A percentile compares a stretch with the other conserved stretches of the same genome.
These are phyloP conservation scores for Boletus eberwhitei DNA, from an alignment of 768 basidiomycete genomes.

Conservation along the genomic window DNA sequence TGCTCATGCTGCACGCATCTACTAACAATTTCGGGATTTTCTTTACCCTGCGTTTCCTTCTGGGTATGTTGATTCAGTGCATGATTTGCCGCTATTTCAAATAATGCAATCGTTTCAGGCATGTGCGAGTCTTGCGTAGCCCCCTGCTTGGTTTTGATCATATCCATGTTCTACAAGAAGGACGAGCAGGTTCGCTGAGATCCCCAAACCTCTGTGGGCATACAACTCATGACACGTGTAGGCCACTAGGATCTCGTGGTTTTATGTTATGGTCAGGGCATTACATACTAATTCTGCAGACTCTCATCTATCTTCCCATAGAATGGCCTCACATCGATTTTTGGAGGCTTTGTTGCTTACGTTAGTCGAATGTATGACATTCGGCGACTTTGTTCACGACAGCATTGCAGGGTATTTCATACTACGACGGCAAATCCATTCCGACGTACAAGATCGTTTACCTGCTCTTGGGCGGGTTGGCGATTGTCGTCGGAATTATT, in stretches of 20 bases:
- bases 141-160: conserved; percentile 58
- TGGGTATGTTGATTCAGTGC: conserved; percentile 37
- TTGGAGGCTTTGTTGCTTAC: conserved; percentile 64
- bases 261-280: conserved; percentile 57
- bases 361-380: conserved; percentile 30
- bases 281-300: neutral
- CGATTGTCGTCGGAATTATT: conserved; percentile 53
- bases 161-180: conserved; percentile 70
- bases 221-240: conserved; percentile 20
- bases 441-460: conserved; percentile 64
- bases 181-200: conserved; percentile 47
- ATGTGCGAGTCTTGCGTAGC: conserved; percentile 69
- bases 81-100: neutral
- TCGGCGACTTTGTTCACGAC: neutral
- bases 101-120: conserved; percentile 32
- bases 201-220: neutral
- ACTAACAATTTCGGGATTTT: conserved; percentile 57
- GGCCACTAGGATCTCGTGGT: conserved; percentile 59
- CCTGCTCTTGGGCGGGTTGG: conserved; percentile 55
- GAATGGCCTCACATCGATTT: conserved; percentile 58
- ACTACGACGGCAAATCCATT: conserved; percentile 44
- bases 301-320: conserved; percentile 18
- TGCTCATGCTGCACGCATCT: conserved; percentile 59
- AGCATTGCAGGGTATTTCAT: conserved; percentile 49
- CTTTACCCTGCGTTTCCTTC: conserved; percentile 58